Evolutionary conservation across 192 early-diverging fungal species (phyloP).

Genomic region (Neocallimastix lanati): DNA sequence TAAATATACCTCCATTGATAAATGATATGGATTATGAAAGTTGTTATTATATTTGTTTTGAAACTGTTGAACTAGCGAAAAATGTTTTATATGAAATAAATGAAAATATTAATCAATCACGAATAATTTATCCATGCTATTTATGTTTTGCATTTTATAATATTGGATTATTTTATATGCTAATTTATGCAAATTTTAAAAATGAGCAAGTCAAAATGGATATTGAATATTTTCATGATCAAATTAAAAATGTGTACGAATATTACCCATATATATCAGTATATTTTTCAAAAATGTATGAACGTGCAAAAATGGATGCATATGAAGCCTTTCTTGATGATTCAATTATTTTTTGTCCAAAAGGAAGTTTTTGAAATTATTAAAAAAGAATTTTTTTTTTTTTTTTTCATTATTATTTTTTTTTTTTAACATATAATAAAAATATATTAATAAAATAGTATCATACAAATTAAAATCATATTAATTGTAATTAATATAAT

Average conservation of each 20-base stretch:
- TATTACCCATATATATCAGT: not conserved
- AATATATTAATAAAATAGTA: too few relatives aligned
- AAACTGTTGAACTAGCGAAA: not conserved
- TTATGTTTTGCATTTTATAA: not conserved
- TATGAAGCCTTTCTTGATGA: not conserved
- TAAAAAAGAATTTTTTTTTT: too few relatives aligned
- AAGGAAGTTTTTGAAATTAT: not conserved
- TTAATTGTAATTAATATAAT: too few relatives aligned
- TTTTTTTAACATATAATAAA: too few relatives aligned
- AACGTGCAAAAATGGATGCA: not conserved
- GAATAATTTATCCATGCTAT: not conserved
- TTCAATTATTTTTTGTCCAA: not conserved
- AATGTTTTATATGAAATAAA: not conserved
- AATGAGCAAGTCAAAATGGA: not conserved
- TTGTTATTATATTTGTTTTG: not conserved
- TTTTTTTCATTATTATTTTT: too few relatives aligned
- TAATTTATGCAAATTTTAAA: not conserved
- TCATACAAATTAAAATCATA: too few relatives aligned
- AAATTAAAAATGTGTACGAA: not conserved
- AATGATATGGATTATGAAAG: not conserved
- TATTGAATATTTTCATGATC: not conserved
- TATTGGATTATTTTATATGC: not conserved
- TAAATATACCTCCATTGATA: not conserved
- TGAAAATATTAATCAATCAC: not conserved
- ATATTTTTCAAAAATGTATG: not conserved